Evolutionary conservation across 2,329 filamentous ascomycete species (phyloP).

Genomic region (Botrytis paeoniae): DNA sequence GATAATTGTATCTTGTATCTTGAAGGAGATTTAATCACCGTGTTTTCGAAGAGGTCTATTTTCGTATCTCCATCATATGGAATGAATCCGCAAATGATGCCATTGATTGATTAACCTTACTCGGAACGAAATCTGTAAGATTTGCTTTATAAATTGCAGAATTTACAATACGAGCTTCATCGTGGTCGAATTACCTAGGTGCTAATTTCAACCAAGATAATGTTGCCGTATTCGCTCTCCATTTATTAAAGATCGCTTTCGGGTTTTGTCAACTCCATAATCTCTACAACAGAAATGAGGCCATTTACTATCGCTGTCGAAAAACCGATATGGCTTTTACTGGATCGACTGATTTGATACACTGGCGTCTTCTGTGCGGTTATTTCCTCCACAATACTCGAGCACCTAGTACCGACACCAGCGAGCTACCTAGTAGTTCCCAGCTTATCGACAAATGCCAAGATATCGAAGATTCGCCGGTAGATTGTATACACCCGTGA

Average conservation of each 20-base stretch:
- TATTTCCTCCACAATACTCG: background rate
- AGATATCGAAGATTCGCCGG: background rate
- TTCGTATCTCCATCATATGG: background rate
- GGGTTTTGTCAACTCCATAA: background rate
- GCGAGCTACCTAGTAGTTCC: background rate
- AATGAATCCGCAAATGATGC: constrained; percentile 4
- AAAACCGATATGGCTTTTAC: background rate
- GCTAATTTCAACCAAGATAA: background rate
- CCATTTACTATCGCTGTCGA: background rate
- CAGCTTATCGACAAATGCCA: background rate
- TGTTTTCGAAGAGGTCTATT: background rate
- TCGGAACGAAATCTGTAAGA: background rate
- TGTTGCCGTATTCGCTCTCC: background rate
- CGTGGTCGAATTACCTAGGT: background rate
- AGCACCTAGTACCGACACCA: too few relatives aligned
- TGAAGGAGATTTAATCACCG: background rate
- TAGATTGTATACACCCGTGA: background rate
- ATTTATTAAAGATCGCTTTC: background rate
- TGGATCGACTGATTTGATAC: background rate
- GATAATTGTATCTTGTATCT: background rate
- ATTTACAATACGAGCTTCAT: constrained; percentile 6
- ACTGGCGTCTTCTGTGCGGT: background rate
- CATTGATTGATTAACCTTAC: background rate
- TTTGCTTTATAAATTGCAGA: background rate
- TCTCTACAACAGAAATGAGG: background rate